phyloP scores from a whole-genome alignment of 805 yeast species.

The Lachancea kluyveri region DNA sequence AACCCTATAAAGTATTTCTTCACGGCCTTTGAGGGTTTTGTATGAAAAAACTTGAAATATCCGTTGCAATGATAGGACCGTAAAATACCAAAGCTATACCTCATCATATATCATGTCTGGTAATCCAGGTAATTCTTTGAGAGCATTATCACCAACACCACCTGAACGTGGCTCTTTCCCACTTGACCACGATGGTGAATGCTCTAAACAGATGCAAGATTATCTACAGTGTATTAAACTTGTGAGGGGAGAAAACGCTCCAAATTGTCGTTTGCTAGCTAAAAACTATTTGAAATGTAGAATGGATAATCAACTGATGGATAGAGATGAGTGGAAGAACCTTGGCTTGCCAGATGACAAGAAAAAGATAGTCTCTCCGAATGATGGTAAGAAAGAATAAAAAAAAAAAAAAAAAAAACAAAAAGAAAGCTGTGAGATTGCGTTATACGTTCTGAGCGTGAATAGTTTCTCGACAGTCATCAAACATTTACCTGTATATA shows the following conservation, averaged over 20 bases:
- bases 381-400: too few species aligned
- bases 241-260: conserved; percentile 78
- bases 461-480: too few species aligned
- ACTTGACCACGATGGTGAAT: conserved; percentile 81
- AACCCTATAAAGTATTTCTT: too few species aligned
- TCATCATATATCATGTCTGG: conserved; percentile 35
- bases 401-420: too few species aligned
- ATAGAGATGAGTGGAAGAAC: conserved; percentile 49
- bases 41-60: too few species aligned
- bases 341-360: conserved; percentile 56
- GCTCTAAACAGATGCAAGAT: conserved; percentile 64
- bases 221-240: conserved; percentile 75
- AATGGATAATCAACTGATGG: conserved; percentile 75
- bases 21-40: too few species aligned
- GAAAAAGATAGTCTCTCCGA: conserved; percentile 14
- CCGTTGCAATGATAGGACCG: too few species aligned
- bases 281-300: conserved; percentile 78
- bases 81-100: too few species aligned
- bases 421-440: conserved; percentile 7
- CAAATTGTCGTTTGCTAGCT: conserved; percentile 83
- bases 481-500: too few species aligned
- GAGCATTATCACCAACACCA: conserved; percentile 71
- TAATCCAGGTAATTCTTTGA: conserved; percentile 41
- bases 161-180: conserved; percentile 98
- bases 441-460: too few species aligned